Evolutionary conservation across 345 rosid genomes (phyloP), one percentile per base, ranked within the genome.

Genomic region (Populus alba): DNA sequence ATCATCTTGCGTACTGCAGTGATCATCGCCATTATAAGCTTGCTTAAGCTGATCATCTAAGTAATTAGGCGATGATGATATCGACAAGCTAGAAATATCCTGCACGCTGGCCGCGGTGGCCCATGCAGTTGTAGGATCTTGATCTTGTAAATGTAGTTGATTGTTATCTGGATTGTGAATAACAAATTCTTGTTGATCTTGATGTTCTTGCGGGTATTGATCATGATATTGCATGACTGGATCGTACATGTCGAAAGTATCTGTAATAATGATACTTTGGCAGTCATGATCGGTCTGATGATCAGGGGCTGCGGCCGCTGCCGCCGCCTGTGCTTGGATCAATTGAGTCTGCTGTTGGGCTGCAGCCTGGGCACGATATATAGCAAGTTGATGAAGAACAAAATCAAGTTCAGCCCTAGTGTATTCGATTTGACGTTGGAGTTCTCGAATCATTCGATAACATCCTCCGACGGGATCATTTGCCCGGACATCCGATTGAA

Each of bases 381-480:
- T 31, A 11, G 92, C 93, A 1, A 95, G 70, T 55, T 93, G 99
- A 18, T 94, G 92, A 74, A 88, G 91, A 78, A 95, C 96, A 20
- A 92, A 72, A 27, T 91, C 95, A 8, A 94, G 91, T 78, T 96
- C 97, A 15, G 90, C 90, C 78, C 87, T 87, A n/a, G 66, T 83
- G 71, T 73, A 90, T 6, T 91, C 94, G 25, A 96, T 92, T 77
- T 94, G 90, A 10, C 86, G 87, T 29, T 94, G 93, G 29, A 92
- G 97, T 23, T 91, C 88, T 25, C 85, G 82, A 6, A 94, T 83
- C 70, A 96, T 89, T 12, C 91, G 67, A 78, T 76, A 90, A 73
- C 99, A 96, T 0, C 99, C 99, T 1, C 91, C 91, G 2, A 96
- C 87, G 1, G 98, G 99, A 65, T 96, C 99, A 20, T 63, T 86